Base-by-base conservation (phyloP, 1,284 basidiomycete genomes). In the Leucoagaricus sp. region DNA sequence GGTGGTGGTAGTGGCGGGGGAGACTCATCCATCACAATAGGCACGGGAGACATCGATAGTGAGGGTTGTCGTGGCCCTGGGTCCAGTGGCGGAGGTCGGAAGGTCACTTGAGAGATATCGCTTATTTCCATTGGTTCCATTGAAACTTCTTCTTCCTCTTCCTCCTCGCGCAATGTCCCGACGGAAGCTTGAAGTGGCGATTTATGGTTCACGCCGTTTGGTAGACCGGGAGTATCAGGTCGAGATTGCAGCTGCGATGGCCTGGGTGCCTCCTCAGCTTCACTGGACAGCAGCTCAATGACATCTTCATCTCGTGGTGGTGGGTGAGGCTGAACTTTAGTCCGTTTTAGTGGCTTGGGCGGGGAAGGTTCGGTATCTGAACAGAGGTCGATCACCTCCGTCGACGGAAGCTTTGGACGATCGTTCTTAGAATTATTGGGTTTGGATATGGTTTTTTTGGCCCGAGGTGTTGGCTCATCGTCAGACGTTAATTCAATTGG, bases 381-480 rank as follows among this genome's bases (percentile, higher is more conserved):
- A 45, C 63, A 64, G 7, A 67, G 56, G 42, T 67, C 60, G 12
- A 67, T 67, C 21, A 67, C 54, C 7, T 62, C 58, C 0, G 54
- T 8, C n/a, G 41, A 15, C 13, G 33, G 19, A 19, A 25, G 25
- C 23, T 15, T 44, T n/a, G 36, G 19, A 25, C 52, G 38, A 38
- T 40, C 33, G n/a, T 25, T 44, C 15, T 29, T 46, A 19, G 40
- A 21, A 26, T n/a, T n/a, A 36, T 41, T 49, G 25, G 19, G 41
- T 26, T 34, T 55, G 23, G 19, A 26, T n/a, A 41, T 55, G 53
- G n/a, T 15, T 13, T 38, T 38, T 38, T 10, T 5, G 40, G n/a
- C 13, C 28, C 23, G 26, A 36, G 21, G 28, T 9, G 12, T 23
- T 8, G 25, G 55, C 17, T 51, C 49, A 9, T 57, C 55, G 6